These are phyloP conservation scores for Paramecium tetraurelia DNA, from an alignment of 73 alveolate genomes.

Conservation along the genomic window DNA sequence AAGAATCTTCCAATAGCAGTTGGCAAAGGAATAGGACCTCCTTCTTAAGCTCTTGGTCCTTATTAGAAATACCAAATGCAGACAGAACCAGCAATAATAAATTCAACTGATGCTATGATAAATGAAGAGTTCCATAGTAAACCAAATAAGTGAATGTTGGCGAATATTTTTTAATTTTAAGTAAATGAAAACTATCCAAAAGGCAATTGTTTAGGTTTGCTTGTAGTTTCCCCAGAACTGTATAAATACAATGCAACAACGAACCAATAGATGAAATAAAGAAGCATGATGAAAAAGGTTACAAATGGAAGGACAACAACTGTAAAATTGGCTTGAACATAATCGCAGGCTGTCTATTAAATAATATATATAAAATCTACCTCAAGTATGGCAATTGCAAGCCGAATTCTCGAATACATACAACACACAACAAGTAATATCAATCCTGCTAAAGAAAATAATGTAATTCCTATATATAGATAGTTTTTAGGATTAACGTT, in stretches of 20 bases:
- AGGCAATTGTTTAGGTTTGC: constrained; percentile 51
- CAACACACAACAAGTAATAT: constrained; percentile 70
- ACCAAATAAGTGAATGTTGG: constrained; percentile 80
- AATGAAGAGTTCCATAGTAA: constrained; percentile 91
- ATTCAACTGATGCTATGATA: constrained; percentile 86
- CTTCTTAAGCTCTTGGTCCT: constrained; percentile 79
- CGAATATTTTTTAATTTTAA: background rate
- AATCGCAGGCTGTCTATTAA: constrained; percentile 37
- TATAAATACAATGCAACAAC: constrained; percentile 76
- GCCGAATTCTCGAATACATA: constrained; percentile 85
- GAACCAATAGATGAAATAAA: constrained; percentile 83
- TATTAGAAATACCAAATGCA: constrained; percentile 95
- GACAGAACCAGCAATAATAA: constrained; percentile 88
- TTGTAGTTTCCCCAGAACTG: constrained; percentile 83
- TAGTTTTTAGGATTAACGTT: background rate
- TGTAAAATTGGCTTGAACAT: constrained; percentile 16
- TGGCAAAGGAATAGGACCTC: constrained; percentile 70
- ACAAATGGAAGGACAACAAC: constrained; percentile 82
- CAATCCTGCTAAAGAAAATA: constrained; percentile 66
- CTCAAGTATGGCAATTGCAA: constrained; percentile 88
- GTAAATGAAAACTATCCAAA: constrained; percentile 48
- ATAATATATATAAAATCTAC: background rate
- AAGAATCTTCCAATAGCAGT: constrained; percentile 85
- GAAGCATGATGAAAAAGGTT: constrained; percentile 70
- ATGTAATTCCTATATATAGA: background rate